phyloP scores from a whole-genome alignment of 2,329 filamentous ascomycete species.

The Drechslerella dactyloides region DNA sequence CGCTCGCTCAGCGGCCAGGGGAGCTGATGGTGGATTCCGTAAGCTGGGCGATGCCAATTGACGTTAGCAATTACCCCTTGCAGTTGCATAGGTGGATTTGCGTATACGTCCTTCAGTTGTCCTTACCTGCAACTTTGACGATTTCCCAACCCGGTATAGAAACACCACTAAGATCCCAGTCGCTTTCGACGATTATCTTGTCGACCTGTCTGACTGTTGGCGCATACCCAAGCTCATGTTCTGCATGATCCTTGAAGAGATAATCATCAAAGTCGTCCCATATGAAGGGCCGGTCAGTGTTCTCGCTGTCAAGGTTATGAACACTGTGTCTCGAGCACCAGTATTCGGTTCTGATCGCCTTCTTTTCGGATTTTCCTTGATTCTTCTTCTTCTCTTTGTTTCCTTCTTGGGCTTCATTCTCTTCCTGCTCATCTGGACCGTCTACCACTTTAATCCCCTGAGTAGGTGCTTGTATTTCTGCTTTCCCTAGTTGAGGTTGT shows the following conservation, averaged over 20 bases:
- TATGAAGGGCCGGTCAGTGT: neutral
- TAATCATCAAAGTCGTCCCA: constrained; percentile 35
- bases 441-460: no score
- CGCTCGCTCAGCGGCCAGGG: constrained; percentile 40
- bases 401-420: no score
- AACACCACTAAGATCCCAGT: constrained; percentile 11
- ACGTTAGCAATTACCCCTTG: neutral
- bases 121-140: constrained; percentile 16
- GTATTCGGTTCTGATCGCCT: constrained; percentile 19
- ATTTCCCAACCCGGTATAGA: constrained; percentile 30
- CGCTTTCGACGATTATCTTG: constrained; percentile 11
- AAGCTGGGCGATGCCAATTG: constrained; percentile 6
- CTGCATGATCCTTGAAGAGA: constrained; percentile 25
- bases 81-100: neutral
- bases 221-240: constrained; percentile 36
- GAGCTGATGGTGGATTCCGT: constrained; percentile 39
- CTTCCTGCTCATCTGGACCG: no score
- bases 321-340: constrained; percentile 41
- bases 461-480: no score
- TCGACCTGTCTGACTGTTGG: constrained; percentile 38
- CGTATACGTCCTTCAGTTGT: neutral
- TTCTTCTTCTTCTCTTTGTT: no score
- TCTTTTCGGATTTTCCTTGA: no score
- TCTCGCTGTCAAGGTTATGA: constrained; percentile 10
- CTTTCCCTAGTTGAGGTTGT: no score